Conservation (phyloP, 768 basidiomycete genomes). For the Hemileccinum rubropunctum region DNA sequence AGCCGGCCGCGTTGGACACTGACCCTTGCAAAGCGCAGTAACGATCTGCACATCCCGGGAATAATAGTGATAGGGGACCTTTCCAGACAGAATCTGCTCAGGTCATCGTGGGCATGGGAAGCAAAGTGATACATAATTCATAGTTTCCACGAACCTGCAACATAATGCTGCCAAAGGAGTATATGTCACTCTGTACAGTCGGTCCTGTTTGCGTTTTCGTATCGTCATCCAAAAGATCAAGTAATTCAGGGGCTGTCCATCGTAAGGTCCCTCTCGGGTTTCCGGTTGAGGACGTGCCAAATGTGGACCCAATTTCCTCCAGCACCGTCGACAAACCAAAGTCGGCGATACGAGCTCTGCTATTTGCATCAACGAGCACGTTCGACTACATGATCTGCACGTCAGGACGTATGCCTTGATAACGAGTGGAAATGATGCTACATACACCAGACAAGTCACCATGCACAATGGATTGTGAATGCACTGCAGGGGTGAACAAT, state of each 20-base stretch:
- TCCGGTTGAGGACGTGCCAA: constrained; percentile 29
- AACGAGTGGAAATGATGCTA: background rate
- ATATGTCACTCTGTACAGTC: constrained; percentile 6
- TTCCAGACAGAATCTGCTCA: constrained; percentile 2
- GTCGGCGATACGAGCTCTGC: background rate
- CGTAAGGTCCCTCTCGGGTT: constrained; percentile 30
- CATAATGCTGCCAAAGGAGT: constrained; percentile 31
- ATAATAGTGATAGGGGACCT: background rate
- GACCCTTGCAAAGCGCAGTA: background rate
- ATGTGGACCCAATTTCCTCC: constrained; percentile 31
- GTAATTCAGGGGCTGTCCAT: constrained; percentile 43
- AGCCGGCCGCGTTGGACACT: background rate
- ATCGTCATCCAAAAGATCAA: constrained; percentile 22
- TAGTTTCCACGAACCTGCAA: constrained; percentile 8
- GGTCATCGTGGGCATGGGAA: background rate
- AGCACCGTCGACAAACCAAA: constrained; percentile 8
- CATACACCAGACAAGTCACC: constrained; percentile 41
- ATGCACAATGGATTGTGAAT: constrained; percentile 33
- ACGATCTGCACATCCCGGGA: constrained; percentile 1
- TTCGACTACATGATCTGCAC: background rate
- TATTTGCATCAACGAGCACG: background rate
- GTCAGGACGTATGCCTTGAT: background rate
- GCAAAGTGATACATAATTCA: background rate
- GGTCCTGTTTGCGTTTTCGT: background rate
- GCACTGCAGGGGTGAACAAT: background rate